A percentile compares a stretch with the other conserved stretches of the same genome.
Evolutionary conservation across 148 eudicot species (phyloP).

Genomic region (Limonium bicolor): DNA sequence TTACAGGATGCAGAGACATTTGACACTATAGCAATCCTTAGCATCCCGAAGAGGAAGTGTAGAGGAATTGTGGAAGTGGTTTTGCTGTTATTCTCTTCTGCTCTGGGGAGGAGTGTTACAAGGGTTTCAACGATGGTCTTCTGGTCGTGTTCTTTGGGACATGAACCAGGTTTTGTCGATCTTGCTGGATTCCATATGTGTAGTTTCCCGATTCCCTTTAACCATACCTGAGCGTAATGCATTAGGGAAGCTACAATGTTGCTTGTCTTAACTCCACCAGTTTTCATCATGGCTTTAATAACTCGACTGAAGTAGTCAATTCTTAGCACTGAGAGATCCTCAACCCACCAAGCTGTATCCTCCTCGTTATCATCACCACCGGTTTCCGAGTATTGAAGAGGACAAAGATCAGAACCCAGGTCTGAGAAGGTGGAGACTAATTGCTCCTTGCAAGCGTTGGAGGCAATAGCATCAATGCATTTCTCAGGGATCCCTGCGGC

Average conservation of each 20-base stretch:
- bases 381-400: no score
- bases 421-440: constrained; percentile 91
- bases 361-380: no score
- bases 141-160: no score
- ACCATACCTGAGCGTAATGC: constrained; percentile 59
- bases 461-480: constrained; percentile 87
- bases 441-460: constrained; percentile 83
- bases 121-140: constrained; percentile 63
- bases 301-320: constrained; percentile 63
- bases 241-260: constrained; percentile 82
- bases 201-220: constrained; percentile 45
- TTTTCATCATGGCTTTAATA: constrained; percentile 77
- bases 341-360: constrained; percentile 99
- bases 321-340: constrained; percentile 73
- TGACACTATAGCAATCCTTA: constrained; percentile 69
- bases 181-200: constrained; percentile 41
- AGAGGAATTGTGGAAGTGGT: constrained; percentile 63
- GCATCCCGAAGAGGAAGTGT: constrained; percentile 72
- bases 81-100: no score
- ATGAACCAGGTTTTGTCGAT: constrained; percentile 15
- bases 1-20: constrained; percentile 53
- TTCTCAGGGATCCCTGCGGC: constrained; percentile 56
- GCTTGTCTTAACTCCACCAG: constrained; percentile 83
- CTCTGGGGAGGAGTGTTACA: constrained; percentile 65
- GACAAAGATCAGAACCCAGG: no score